These are phyloP conservation scores for Sideroxylon spinosum DNA, from an alignment of 179 eudicot genomes.

Conservation along the genomic window DNA sequence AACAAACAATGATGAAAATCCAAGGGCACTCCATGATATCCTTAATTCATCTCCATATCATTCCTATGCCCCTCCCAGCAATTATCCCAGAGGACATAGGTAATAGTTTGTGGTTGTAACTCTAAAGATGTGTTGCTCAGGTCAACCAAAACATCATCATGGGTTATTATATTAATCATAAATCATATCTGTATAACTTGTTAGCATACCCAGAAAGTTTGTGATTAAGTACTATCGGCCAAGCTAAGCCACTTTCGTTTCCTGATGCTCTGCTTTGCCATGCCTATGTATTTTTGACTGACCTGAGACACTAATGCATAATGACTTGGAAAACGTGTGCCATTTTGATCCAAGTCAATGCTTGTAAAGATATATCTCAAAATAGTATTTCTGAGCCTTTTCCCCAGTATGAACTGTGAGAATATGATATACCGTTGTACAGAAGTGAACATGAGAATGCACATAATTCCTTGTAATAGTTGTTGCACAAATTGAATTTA, in stretches of 20 bases:
- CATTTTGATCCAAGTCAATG: slow-evolving; percentile 4
- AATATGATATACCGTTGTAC: neutral
- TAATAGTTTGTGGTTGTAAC: slow-evolving; percentile 22
- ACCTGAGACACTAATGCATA: neutral
- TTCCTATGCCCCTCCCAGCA: slow-evolving; percentile 46
- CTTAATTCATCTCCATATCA: slow-evolving; percentile 54
- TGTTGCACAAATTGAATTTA: neutral
- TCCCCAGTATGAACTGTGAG: neutral
- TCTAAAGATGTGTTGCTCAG: neutral
- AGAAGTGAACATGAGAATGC: neutral
- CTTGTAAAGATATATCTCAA: neutral
- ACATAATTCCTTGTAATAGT: neutral
- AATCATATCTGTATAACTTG: neutral
- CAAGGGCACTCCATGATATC: slow-evolving; percentile 45
- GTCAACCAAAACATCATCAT: neutral
- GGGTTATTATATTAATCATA: no score
- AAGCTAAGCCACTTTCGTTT: neutral
- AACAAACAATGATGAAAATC: slow-evolving; percentile 51
- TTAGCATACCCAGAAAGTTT: neutral
- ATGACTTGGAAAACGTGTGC: neutral
- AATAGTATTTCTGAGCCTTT: neutral
- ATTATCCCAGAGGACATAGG: slow-evolving; percentile 57
- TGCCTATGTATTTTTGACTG: neutral
- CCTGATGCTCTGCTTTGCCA: neutral
- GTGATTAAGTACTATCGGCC: neutral